Conservation (phyloP, 164 flowering plant species). For the Stephania yunnanensis region DNA sequence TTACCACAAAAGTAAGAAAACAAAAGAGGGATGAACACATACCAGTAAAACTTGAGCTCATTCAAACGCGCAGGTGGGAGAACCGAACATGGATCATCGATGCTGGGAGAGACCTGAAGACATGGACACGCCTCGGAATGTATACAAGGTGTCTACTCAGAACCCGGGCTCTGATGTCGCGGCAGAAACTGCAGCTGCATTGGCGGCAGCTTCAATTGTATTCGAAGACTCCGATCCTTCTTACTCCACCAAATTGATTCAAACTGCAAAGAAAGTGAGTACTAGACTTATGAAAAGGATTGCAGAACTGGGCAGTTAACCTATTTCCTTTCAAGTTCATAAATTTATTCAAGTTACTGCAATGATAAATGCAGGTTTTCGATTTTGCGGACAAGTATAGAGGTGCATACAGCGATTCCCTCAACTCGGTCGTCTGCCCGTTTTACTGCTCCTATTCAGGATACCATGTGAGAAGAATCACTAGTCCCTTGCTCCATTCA, state of each 20-base stretch:
- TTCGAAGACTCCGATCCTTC: slow-evolving; percentile 66
- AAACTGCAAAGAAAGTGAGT: slow-evolving; percentile 54
- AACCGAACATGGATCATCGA: slow-evolving; percentile 68
- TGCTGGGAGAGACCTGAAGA: slow-evolving; percentile 99
- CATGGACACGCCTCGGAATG: slow-evolving; percentile 85
- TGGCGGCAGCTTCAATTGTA: slow-evolving; percentile 88
- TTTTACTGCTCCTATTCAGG: slow-evolving; percentile 97
- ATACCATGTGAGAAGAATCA: slow-evolving; percentile 50
- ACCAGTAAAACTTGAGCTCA: not conserved
- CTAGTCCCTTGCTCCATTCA: not conserved
- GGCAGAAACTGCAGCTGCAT: slow-evolving; percentile 94
- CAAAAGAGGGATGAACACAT: not conserved
- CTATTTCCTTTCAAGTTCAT: not conserved
- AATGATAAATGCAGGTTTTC: slow-evolving; percentile 52
- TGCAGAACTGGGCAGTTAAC: not conserved
- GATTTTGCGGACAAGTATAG: slow-evolving; percentile 72
- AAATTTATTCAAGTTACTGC: not conserved
- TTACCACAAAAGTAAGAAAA: not conserved
- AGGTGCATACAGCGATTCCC: slow-evolving; percentile 82
- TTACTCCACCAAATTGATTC: slow-evolving; percentile 57
- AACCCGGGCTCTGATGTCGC: slow-evolving; percentile 96
- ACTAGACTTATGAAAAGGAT: not conserved
- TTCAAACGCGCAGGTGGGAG: slow-evolving; percentile 55
- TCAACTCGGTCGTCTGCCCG: slow-evolving; percentile 79
- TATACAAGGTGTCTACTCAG: slow-evolving; percentile 61